Evolutionary conservation across 2,329 filamentous ascomycete species (phyloP), one percentile per base, ranked within the genome.

Genomic region (Calonectria montana): DNA sequence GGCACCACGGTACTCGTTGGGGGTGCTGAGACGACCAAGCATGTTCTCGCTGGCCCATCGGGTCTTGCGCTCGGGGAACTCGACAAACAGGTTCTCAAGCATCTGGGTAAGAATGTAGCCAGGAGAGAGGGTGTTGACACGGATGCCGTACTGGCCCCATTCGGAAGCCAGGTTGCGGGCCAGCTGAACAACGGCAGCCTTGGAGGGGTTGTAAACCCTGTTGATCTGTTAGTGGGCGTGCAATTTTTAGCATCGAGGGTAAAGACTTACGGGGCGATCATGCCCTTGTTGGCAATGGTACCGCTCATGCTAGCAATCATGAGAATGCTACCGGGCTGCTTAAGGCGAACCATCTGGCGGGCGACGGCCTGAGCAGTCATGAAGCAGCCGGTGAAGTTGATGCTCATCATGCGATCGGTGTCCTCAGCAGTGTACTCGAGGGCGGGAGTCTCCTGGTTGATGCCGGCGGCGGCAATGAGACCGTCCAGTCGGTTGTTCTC

Each of bases 341-440:
- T 87, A 31, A 90, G 86, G 63, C 88, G 87, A 25, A 91, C 85
- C 88, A 94, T 91, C 81, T 97, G 93, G 67, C 92, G 89, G 39
- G 95, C 96, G n/a, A 94, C 94, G 23, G 94, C 94, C 86, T 96
- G 94, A 29, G 95, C 94, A 74, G 94, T 97, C 89, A 96, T 91
- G 84, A 95, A 94, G 31, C 89, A 91, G 15, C 95, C 96, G n/a
- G 92, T 97, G 77, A 97, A 88, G 84, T 98, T 97, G 80, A 96
- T 92, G 78, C 93, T 90, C 83, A 97, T 88, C 87, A 97, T 94
- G 83, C 91, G 90, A 81, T 95, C 91, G 81, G 91, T 91, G 81
- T 94, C 93, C 80, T 92, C 88, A 25, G 93, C 91, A 27, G 90
- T 89, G 80, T 97, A 97, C 61, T 97, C 94, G 67, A 98, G 86